These are phyloP conservation scores for Trypethelium eluteriae DNA, from an alignment of 495 filamentous ascomycete genomes.

Conservation along the genomic window DNA sequence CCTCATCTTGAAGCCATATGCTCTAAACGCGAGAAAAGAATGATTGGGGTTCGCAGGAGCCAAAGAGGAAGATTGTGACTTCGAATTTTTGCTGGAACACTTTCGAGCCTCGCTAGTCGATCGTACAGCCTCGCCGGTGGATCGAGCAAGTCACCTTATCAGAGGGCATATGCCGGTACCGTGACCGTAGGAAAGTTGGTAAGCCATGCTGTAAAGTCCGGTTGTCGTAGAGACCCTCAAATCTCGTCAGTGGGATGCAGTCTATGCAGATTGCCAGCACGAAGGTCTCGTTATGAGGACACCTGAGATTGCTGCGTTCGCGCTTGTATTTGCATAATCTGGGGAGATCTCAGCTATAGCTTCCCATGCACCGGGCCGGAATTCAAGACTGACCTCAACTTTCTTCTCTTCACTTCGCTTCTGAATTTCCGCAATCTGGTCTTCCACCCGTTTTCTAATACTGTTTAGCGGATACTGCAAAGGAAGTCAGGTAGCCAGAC, in stretches of 20 bases:
- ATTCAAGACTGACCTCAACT: conserved; percentile 46
- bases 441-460: conserved; percentile 70
- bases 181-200: background rate
- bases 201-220: background rate
- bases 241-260: too few relatives aligned
- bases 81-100: background rate
- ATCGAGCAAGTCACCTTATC: too few relatives aligned
- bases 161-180: background rate
- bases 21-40: background rate
- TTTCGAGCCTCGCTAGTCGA: background rate
- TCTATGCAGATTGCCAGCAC: too few relatives aligned
- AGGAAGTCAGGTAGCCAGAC: background rate
- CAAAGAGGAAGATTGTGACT: background rate
- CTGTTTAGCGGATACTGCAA: background rate
- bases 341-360: background rate
- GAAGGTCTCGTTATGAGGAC: background rate
- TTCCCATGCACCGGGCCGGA: background rate
- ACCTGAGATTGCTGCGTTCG: conserved; percentile 23
- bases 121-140: too few relatives aligned
- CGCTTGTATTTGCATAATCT: conserved; percentile 35
- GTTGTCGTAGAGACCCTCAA: background rate
- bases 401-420: conserved; percentile 77
- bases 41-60: background rate
- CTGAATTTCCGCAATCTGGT: conserved; percentile 69
- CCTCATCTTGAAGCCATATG: conserved; percentile 13